Base-by-base conservation (phyloP, 768 basidiomycete genomes). In the Panaeolus cyanescens region DNA sequence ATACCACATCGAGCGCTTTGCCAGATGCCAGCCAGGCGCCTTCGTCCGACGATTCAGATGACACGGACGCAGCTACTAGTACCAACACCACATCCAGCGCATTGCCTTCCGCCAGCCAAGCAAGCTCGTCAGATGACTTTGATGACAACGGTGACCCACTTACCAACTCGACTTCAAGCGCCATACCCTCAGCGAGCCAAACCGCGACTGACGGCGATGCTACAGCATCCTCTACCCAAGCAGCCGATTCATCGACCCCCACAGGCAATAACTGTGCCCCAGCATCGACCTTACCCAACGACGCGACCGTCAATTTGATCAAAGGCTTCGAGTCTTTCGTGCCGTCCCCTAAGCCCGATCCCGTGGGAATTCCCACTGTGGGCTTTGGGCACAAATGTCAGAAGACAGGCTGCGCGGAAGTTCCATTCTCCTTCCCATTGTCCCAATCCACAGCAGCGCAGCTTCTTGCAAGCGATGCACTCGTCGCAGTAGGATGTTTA, bases 371-470 rank as follows among this genome's bases (percentile, higher is more conserved):
- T 45, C 71, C 68, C 31, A 76, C 73, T 13, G 74, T 74, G 45
- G 75, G 75, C 19, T 76, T 67, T 62, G 74, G 74, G n/a, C 74
- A 75, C 59, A 67, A 69, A 17, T 76, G 74, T 64, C 39, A 68
- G 28, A 58, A 63, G 2, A 55, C 59, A 33, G 55, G 55, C 40
- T 70, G 69, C 63, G 37, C 68, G 28, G 69, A 70, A 61, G 73
- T 75, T 15, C 67, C 73, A 22, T 70, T 70, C 64, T 50, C 66
- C 39, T 72, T 75, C 69, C 72, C 75, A 5, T 62, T 76, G 55
- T 69, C 68, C 42, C 64, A 69, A 54, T 59, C 58, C 33, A 66
- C 62, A 28, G 73, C 74, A 1, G 54, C 68, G 13, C 60, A 66
- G 36, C 75, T 74, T 30, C 69, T 75, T 28, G 64, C 67, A 54